phyloP scores from a whole-genome alignment of 2,329 filamentous ascomycete genomes.

The Penicillium sp. region DNA sequence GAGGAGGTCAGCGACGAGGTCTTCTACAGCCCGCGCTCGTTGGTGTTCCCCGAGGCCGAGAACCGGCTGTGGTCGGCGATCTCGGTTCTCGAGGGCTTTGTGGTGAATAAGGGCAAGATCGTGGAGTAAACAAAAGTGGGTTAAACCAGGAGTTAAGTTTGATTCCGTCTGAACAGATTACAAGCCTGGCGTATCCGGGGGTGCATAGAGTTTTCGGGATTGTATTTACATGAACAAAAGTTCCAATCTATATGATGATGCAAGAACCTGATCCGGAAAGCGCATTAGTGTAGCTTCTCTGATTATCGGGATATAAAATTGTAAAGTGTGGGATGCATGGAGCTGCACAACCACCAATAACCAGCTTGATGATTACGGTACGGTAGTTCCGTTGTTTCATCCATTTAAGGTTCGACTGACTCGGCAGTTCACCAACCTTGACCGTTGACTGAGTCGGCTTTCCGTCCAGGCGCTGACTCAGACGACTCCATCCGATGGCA shows the following conservation, averaged over 20 bases:
- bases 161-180: neutral
- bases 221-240: neutral
- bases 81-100: constrained; percentile 82
- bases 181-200: neutral
- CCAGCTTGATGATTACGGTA: constrained; percentile 12
- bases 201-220: neutral
- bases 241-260: neutral
- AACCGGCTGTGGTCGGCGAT: constrained; percentile 92
- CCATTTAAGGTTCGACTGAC: constrained; percentile 9
- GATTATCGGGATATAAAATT: neutral
- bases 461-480: constrained; percentile 10
- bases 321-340: neutral
- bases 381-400: neutral
- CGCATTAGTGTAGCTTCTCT: neutral
- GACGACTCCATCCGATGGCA: constrained; percentile 11
- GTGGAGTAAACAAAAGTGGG: constrained; percentile 22
- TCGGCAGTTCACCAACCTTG: neutral
- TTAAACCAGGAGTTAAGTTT: neutral
- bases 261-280: neutral
- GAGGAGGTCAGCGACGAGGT: constrained; percentile 96
- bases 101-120: constrained; percentile 90
- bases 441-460: neutral
- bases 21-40: constrained; percentile 80
- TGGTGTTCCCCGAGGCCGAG: constrained; percentile 93
- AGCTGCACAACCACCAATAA: constrained; percentile 11